Evolutionary conservation across 495 filamentous ascomycete species (phyloP), one percentile per base, ranked within the genome.

Genomic region (Xylaria cubensis): DNA sequence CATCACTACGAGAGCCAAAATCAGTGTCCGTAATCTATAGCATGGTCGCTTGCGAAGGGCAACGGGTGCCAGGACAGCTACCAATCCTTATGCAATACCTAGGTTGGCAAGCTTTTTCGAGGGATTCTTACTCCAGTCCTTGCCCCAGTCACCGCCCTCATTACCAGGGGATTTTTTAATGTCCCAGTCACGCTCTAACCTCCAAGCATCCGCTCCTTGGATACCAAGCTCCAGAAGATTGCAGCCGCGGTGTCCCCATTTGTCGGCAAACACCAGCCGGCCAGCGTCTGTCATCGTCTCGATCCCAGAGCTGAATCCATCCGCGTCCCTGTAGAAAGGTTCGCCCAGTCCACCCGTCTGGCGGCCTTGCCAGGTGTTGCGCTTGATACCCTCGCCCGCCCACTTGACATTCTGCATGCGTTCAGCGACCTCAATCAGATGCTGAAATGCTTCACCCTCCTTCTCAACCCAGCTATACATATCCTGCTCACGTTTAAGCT

Each of bases 271-370:
- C 19, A 90, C 83, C 7, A 71, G 72, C 39, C 84, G 75, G 2
- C 88, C 88, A 17, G 82, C 77, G 34, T 89, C 84, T 56, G 86
- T 84, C 74, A 83, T 81, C 77, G 84, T 85, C 61, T 74, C 58
- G 3, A 89, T 72, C 5, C 84, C 87, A 4, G 72, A 77, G 32
- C 85, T 82, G 72, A 91, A 90, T 19, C 88, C 88, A 21, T 83
- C 83, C 0, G 83, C 67, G 64, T 89, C 86, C 21, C 85, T 72
- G 70, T 87, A 88, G 65, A 86, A 90, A 21, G 89, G 87, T 71
- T 91, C 89, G 9, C 84, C 87, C 62, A 86, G 72, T 0, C 88
- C 89, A 5, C 89, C 88, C 3, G 64, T 77, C 78, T 90, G 89
- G 42, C 75, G 70, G 2, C 70, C 74, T 72, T 90, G 89, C 89